Evolutionary conservation across 192 early-diverging fungal genomes (phyloP).

Genomic region (Mortierella claussenii): DNA sequence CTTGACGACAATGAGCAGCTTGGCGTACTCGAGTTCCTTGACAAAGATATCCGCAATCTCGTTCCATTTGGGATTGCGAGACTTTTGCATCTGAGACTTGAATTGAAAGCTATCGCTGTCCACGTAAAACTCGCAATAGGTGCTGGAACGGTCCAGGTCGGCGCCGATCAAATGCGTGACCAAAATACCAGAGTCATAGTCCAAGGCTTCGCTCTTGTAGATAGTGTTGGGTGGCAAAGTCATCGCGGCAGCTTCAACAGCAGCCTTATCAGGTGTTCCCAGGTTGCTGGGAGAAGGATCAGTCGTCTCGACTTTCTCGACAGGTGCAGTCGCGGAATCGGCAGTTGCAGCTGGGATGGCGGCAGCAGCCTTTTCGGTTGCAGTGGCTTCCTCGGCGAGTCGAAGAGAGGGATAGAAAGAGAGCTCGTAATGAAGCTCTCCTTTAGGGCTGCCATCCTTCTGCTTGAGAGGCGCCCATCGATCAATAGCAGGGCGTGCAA

Average conservation of each 20-base stretch:
- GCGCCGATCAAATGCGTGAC: constrained; percentile 34
- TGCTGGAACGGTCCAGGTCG: constrained; percentile 34
- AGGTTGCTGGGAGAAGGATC: constrained; percentile 12
- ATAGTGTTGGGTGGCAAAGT: constrained; percentile 24
- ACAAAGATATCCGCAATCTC: constrained; percentile 63
- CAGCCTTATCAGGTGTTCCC: constrained; percentile 10
- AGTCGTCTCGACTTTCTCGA: constrained; percentile 23
- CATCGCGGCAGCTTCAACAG: constrained; percentile 14
- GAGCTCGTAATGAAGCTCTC: constrained; percentile 67
- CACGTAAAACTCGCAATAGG: constrained; percentile 51
- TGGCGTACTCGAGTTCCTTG: constrained; percentile 68
- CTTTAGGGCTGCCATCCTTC: constrained; percentile 67
- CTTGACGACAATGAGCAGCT: constrained; percentile 55
- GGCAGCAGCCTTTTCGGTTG: constrained; percentile 31
- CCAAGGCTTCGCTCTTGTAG: constrained; percentile 31
- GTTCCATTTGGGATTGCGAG: constrained; percentile 48
- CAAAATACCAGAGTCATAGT: constrained; percentile 46
- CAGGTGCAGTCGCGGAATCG: constrained; percentile 8
- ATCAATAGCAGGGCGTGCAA: constrained; percentile 22
- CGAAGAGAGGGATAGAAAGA: constrained; percentile 63
- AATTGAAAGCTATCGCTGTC: constrained; percentile 45
- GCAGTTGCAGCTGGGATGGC: constrained; percentile 2
- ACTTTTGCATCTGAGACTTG: constrained; percentile 47
- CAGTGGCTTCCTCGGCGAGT: constrained; percentile 40
- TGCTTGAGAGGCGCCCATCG: constrained; percentile 65